Conservation (phyloP, 352 stramenopile species). For the Phytophthora macrochlamydospora region DNA sequence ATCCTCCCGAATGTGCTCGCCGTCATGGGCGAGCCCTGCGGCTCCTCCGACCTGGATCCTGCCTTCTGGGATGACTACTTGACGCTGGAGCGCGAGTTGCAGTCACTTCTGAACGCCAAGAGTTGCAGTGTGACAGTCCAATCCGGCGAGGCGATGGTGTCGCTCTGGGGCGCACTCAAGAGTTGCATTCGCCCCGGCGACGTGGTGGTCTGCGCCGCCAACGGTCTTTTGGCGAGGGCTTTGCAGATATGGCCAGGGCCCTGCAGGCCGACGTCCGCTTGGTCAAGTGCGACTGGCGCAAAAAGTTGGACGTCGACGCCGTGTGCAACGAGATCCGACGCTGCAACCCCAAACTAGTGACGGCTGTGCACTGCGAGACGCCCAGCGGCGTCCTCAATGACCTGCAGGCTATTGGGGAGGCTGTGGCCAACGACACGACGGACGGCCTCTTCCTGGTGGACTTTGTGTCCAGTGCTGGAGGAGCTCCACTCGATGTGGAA, state of each 20-base stretch:
- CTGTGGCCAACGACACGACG: conserved; percentile 45
- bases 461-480: conserved; percentile 57
- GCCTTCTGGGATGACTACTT: conserved; percentile 65
- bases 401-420: conserved; percentile 45
- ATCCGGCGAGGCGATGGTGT: conserved; percentile 64
- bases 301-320: conserved; percentile 38
- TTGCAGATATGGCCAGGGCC: conserved; percentile 50
- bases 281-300: conserved; percentile 48
- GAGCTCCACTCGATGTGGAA: conserved; percentile 45
- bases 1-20: conserved; percentile 47
- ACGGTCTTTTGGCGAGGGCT: conserved; percentile 54
- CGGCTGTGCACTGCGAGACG: conserved; percentile 61
- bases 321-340: conserved; percentile 44
- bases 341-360: conserved; percentile 54
- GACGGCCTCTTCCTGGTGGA: conserved; percentile 61
- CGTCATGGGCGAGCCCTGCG: conserved; percentile 36
- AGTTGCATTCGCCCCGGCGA: conserved; percentile 47
- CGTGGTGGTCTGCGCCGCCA: conserved; percentile 49
- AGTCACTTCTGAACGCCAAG: conserved; percentile 41
- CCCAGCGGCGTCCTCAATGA: conserved; percentile 52
- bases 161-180: conserved; percentile 59
- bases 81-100: conserved; percentile 36
- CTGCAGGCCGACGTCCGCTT: conserved; percentile 46
- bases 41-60: conserved; percentile 54
- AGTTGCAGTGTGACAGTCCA: conserved; percentile 49